A percentile compares a stretch with the other conserved stretches of the same genome.
These are phyloP conservation scores for Fraxinus floribunda DNA, from an alignment of 305 asterid species.

Conservation along the genomic window DNA sequence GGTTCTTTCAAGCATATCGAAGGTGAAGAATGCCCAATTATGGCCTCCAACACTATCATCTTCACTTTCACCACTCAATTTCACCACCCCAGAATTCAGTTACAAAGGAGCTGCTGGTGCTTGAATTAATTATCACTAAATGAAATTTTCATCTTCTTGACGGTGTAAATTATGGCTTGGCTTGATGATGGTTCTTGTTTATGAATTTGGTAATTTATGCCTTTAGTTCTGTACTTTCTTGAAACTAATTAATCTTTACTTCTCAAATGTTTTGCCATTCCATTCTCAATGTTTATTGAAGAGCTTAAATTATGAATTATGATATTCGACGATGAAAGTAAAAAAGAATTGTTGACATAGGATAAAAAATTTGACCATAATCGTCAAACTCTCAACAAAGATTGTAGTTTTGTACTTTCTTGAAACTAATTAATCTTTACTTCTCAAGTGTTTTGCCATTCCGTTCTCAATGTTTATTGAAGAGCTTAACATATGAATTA, in stretches of 20 bases:
- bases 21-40: conserved; percentile 81
- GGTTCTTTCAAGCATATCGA: conserved; percentile 77
- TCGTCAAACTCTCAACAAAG: neutral
- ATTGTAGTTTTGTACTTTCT: neutral
- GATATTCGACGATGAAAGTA: neutral
- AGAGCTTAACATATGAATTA: neutral
- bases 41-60: conserved; percentile 53
- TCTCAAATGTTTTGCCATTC: neutral
- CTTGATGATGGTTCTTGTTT: conserved; percentile 10
- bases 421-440: no score
- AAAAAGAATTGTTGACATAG: neutral
- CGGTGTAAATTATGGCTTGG: neutral
- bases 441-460: no score
- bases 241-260: neutral
- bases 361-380: neutral
- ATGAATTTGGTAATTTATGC: neutral
- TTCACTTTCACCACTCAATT: conserved; percentile 19
- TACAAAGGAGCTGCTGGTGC: conserved; percentile 5
- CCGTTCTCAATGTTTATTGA: neutral
- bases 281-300: neutral
- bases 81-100: conserved; percentile 22
- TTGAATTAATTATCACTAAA: neutral
- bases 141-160: neutral
- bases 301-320: neutral
- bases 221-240: neutral